These are phyloP conservation scores for Teunomyces stri DNA, from an alignment of 805 yeast genomes.

Conservation along the genomic window DNA sequence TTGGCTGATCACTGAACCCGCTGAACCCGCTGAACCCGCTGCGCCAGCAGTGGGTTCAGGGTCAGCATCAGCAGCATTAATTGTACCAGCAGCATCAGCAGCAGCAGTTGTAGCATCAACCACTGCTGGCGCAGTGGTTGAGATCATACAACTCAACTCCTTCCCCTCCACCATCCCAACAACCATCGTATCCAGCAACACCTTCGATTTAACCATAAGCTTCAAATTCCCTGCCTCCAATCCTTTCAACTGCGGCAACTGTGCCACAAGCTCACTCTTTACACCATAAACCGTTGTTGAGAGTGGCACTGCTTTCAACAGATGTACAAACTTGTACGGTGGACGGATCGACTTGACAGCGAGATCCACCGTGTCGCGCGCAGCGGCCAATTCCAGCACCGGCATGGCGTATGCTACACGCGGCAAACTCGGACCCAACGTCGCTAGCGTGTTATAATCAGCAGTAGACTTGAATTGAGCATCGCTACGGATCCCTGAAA, in stretches of 20 bases:
- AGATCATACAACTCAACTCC: conserved; percentile 3
- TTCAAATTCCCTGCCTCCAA: conserved; percentile 43
- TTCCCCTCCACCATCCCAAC: conserved; percentile 17
- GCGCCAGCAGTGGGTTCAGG: conserved; percentile 4
- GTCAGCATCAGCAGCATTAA: conserved; percentile 1
- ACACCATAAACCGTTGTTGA: conserved; percentile 35
- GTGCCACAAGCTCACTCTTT: conserved; percentile 35
- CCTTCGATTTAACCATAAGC: conserved; percentile 60
- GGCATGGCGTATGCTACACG: conserved; percentile 37
- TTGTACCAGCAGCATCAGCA: conserved; percentile 1
- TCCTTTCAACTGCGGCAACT: conserved; percentile 18
- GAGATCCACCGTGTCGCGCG: conserved; percentile 9
- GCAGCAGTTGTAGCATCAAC: neutral
- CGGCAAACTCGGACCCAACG: conserved; percentile 50
- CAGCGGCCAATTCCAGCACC: neutral
- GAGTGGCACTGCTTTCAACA: conserved; percentile 19
- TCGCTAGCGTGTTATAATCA: conserved; percentile 26
- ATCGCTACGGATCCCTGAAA: conserved; percentile 11
- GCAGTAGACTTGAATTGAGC: conserved; percentile 28
- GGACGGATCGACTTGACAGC: conserved; percentile 65
- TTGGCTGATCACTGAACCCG: conserved; percentile 7
- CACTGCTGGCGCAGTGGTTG: neutral
- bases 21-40: neutral
- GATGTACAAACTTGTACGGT: conserved; percentile 57
- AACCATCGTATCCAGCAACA: conserved; percentile 49